These are phyloP conservation scores for Calonectria fujianensis DNA, from an alignment of 2,329 filamentous ascomycete genomes.

Conservation along the genomic window DNA sequence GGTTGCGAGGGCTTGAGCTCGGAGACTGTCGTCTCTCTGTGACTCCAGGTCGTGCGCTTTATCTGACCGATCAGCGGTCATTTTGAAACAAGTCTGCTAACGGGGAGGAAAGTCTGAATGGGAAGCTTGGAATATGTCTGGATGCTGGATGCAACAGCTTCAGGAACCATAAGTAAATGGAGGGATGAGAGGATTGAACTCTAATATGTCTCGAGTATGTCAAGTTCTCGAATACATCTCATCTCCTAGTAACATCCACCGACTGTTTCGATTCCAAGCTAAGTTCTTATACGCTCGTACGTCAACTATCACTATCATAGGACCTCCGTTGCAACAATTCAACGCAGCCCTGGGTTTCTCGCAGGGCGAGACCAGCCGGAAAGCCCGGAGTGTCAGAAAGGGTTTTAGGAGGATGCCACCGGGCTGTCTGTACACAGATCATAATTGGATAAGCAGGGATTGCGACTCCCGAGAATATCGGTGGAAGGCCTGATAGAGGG, in stretches of 20 bases:
- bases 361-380: conserved; percentile 13
- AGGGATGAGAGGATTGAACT: conserved; percentile 14
- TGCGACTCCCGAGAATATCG: conserved; percentile 7
- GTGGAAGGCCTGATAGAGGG: conserved; percentile 16
- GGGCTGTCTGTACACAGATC: conserved; percentile 4
- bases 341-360: conserved; percentile 3
- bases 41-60: conserved; percentile 8
- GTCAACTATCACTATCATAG: conserved; percentile 4
- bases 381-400: conserved; percentile 6
- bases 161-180: conserved; percentile 11
- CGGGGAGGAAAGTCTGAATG: neutral
- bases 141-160: conserved; percentile 9
- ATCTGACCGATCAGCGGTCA: conserved; percentile 7
- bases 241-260: conserved; percentile 6
- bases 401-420: neutral
- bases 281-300: conserved; percentile 1
- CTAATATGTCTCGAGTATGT: conserved; percentile 4
- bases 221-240: conserved; percentile 5
- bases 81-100: conserved; percentile 2
- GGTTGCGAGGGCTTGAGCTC: conserved; percentile 12
- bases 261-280: conserved; percentile 1
- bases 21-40: conserved; percentile 5
- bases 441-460: conserved; percentile 17
- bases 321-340: neutral
- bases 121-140: conserved; percentile 10